phyloP scores from a whole-genome alignment of 2,329 filamentous ascomycete genomes.

The Alternaria consortialis region DNA sequence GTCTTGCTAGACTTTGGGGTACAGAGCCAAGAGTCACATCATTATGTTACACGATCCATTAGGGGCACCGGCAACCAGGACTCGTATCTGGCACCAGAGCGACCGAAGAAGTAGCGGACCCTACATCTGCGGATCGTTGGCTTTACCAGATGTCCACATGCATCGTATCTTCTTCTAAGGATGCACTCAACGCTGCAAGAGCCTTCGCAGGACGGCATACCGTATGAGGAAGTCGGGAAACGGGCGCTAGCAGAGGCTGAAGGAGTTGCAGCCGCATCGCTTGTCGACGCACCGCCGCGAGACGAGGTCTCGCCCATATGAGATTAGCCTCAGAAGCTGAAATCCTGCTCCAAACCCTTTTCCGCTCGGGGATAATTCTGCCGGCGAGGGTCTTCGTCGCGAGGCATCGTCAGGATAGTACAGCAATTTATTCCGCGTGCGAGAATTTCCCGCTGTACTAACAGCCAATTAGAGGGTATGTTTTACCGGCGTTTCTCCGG shows the following conservation, averaged over 20 bases:
- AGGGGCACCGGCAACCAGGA: conserved; percentile 69
- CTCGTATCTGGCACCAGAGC: conserved; percentile 74
- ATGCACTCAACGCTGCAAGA: conserved; percentile 34
- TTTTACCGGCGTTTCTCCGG: not conserved
- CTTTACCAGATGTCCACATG: conserved; percentile 62
- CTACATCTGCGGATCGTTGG: conserved; percentile 64
- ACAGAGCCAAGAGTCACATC: conserved; percentile 80
- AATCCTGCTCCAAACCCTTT: conserved; percentile 1
- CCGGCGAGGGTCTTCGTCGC: conserved; percentile 12
- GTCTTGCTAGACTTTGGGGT: conserved; percentile 77
- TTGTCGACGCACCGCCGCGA: conserved; percentile 21
- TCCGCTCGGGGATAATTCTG: conserved; percentile 2
- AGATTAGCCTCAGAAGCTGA: conserved; percentile 4
- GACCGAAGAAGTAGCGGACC: conserved; percentile 73
- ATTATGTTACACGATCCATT: conserved; percentile 78
- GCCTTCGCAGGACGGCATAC: conserved; percentile 57
- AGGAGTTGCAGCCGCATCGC: conserved; percentile 49
- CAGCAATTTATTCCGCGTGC: conserved; percentile 3
- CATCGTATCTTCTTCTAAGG: conserved; percentile 67
- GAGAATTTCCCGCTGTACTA: not conserved
- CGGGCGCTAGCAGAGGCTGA: conserved; percentile 62
- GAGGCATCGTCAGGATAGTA: conserved; percentile 10
- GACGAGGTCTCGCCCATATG: conserved; percentile 25
- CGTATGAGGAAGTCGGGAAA: conserved; percentile 59
- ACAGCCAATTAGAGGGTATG: not conserved